Percentiles rank a stretch among this genome's conserved stretches.
Evolutionary conservation across 441 rosid genomes (phyloP).

Genomic region (Mallotus japonicus): DNA sequence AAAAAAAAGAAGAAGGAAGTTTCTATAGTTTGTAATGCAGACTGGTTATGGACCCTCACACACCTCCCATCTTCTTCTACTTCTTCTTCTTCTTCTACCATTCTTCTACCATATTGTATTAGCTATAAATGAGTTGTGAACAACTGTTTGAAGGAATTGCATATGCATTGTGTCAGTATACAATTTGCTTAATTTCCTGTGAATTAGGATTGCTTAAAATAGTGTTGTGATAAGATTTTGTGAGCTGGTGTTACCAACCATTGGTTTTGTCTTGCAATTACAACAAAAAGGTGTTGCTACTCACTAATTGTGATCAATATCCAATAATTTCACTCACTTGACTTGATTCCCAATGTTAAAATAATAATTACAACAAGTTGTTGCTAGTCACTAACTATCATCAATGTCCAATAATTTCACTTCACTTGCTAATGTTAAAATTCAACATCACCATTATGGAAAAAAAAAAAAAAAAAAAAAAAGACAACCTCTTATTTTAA

Average conservation of each 20-base stretch:
- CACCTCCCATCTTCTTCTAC: background rate
- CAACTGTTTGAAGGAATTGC: slow-evolving; percentile 1
- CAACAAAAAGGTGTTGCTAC: background rate
- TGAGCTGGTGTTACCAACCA: slow-evolving; percentile 12
- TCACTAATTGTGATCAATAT: background rate
- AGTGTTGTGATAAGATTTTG: background rate
- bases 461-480: too few relatives aligned
- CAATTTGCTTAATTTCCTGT: background rate
- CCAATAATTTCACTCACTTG: background rate
- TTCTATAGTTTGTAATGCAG: background rate
- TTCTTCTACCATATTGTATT: slow-evolving; percentile 8
- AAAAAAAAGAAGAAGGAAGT: background rate
- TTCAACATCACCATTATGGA: too few relatives aligned
- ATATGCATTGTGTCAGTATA: background rate
- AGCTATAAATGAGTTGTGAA: slow-evolving; percentile 14
- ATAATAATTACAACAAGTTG: background rate
- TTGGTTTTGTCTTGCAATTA: background rate
- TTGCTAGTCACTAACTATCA: background rate
- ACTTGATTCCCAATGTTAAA: background rate
- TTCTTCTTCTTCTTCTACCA: background rate
- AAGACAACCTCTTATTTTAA: too few relatives aligned
- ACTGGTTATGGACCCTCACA: background rate
- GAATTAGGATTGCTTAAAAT: background rate
- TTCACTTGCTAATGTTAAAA: background rate
- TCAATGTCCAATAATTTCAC: background rate